Evolutionary conservation across 2,329 filamentous ascomycete species (phyloP), one percentile per base, ranked within the genome.

Genomic region (Aureobasidium pullulans): DNA sequence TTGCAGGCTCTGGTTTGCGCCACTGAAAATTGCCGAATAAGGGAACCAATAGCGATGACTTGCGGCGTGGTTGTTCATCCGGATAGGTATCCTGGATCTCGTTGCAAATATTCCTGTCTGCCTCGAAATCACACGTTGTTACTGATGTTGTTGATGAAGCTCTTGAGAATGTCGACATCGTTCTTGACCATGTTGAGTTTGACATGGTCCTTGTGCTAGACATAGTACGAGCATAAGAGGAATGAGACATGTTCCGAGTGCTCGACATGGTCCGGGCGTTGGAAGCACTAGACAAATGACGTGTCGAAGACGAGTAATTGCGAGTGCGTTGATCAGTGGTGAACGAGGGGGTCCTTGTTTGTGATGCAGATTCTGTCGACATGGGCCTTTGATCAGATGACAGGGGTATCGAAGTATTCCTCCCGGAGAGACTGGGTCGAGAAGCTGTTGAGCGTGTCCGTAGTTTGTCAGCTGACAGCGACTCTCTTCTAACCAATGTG

Each of bases 401-500:
- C 3, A 37, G 23, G 4, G 10, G 13, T 37, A n/a, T 29, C 11
- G 52, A 57, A 2, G 29, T 29, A 4, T 36, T 46, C 11, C 31
- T 19, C 9, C 43, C 43, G 7, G 54, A 57, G 13, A 42, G 23
- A 37, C 37, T 40, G 11, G 42, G 47, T 7, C 47, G 31, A 11
- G 47, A 60, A 19, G 29, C 46, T 9, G 28, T 52, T 15, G 44
- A 59, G 11, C 16, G 11, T 15, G 23, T 59, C 0, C 57, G 46
- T 9, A 3, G 2, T 23, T 37, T 34, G 6, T 19, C 31, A n/a
- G 23, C 37, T 11, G 39, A 15, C 13, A 50, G 7, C 10, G 58
- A 60, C 11, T 60, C 58, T 23, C 58, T n/a, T 15, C 58, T 60
- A 8, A 60, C 58, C 7, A 60, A 39, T n/a, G 47, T 52, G 23